Evolutionary conservation across 1,139 yeast genomes (phyloP), one percentile per base, ranked within the genome.

Genomic region (Hyphopichia pseudoburtonii): DNA sequence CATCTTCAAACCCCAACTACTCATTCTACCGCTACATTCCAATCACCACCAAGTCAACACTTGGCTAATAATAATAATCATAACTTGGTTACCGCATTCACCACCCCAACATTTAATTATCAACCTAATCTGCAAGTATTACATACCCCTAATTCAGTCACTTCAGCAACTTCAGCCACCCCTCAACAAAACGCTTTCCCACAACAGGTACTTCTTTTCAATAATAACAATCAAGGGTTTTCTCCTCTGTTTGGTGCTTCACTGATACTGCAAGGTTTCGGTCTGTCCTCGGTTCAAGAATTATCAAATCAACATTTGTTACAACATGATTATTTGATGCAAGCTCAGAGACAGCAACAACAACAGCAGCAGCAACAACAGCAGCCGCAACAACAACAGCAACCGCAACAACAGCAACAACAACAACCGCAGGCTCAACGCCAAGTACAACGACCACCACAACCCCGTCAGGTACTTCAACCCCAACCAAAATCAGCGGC

Each of bases 1-100:
- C 46, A 45, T 35, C 33, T 45, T 17, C 48, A 41, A 27, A 43
- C 49, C 3, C 49, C 50, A 1, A 36, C 37, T 8, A 18, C 43
- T 4, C 46, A 35, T 7, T 17, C 40, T 7, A 34, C 38, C 11
- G 39, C 47, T 11, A 41, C 26, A 3, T 43, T 41, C 32, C 33
- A 34, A 12, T 17, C 35, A 22, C 36, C 36, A 6, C 17, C 7
- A n/a, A 9, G 10, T 16, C 27, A 5, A 11, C 33, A 11, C 10
- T 16, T n/a, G 28, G 19, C 3, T 24, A 24, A 3, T 19, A 14
- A 12, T 31, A 12, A 10, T 12, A 25, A 25, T 15, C 15, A 27
- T 16, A 5, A 16, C 12, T 12, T 5, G 7, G 11, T 25, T 25
- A 12, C 14, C n/a, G n/a, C n/a, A n/a, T n/a, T n/a, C n/a, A n/a